These are phyloP conservation scores for Dipodascopsis uninucleata DNA, from an alignment of 805 yeast genomes.

Conservation along the genomic window DNA sequence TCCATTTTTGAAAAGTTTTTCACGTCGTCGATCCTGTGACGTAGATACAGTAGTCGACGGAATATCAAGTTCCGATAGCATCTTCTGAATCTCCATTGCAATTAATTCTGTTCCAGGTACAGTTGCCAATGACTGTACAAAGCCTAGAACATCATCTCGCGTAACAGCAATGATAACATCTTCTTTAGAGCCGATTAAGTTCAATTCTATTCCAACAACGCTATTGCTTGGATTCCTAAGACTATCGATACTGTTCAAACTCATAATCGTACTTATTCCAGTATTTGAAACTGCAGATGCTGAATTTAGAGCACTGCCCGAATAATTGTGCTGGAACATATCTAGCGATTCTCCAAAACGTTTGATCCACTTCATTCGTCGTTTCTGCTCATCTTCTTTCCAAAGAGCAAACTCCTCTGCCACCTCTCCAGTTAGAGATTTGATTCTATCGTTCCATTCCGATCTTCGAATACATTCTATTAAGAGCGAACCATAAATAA, in stretches of 20 bases:
- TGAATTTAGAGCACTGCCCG: constrained; percentile 1
- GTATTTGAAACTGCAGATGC: constrained; percentile 1
- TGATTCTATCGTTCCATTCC: constrained; percentile 32
- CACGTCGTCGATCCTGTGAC: constrained; percentile 6
- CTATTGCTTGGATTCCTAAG: constrained; percentile 22
- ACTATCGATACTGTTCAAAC: constrained; percentile 10
- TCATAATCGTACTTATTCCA: constrained; percentile 1
- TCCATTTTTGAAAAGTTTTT: constrained; percentile 15
- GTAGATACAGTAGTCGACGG: not conserved
- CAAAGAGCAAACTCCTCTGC: constrained; percentile 57
- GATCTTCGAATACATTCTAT: constrained; percentile 37
- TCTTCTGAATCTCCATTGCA: constrained; percentile 32
- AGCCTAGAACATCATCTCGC: constrained; percentile 26
- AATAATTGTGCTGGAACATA: constrained; percentile 13
- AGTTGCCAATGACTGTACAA: constrained; percentile 26
- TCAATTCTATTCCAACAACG: constrained; percentile 29
- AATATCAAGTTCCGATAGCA: constrained; percentile 31
- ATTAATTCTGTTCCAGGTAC: constrained; percentile 32
- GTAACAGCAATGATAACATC: constrained; percentile 7
- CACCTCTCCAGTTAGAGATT: constrained; percentile 27
- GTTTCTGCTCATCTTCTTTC: constrained; percentile 53
- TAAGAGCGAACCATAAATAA: constrained; percentile 38
- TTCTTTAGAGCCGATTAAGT: constrained; percentile 13
- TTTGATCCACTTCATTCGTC: constrained; percentile 59
- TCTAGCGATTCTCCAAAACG: constrained; percentile 48